Evolutionary conservation across 805 yeast genomes (phyloP).

Genomic region (Starmerella bombicola): DNA sequence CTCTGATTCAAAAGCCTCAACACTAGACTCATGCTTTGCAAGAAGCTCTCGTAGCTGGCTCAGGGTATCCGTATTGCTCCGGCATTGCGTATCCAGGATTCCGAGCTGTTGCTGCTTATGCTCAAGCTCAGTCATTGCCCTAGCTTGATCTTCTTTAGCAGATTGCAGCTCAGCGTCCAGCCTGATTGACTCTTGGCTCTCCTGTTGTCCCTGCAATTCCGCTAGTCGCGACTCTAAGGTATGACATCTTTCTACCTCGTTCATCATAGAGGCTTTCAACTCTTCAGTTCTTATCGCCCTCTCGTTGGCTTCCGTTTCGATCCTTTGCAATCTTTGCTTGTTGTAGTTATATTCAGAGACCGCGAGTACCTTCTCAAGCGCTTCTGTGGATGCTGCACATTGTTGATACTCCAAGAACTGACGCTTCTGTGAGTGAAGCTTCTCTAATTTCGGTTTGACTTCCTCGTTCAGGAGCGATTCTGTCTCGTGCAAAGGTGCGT

Average conservation of each 20-base stretch:
- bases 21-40: background rate
- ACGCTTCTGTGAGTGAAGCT: constrained; percentile 68
- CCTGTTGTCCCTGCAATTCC: constrained; percentile 2
- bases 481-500: constrained; percentile 69
- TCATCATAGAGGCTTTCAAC: constrained; percentile 21
- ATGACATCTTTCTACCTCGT: background rate
- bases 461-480: constrained; percentile 64
- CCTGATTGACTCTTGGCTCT: constrained; percentile 3
- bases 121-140: constrained; percentile 6
- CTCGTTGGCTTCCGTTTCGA: constrained; percentile 4
- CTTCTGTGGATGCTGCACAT: constrained; percentile 67
- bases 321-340: constrained; percentile 5
- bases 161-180: constrained; percentile 12
- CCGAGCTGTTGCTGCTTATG: constrained; percentile 11
- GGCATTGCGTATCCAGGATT: background rate
- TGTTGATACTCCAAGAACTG: constrained; percentile 76
- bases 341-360: constrained; percentile 50
- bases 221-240: constrained; percentile 6
- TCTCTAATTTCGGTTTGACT: constrained; percentile 82
- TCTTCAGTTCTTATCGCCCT: constrained; percentile 24
- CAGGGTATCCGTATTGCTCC: background rate
- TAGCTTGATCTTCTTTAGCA: constrained; percentile 10
- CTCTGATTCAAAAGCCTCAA: constrained; percentile 8
- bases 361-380: constrained; percentile 55
- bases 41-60: constrained; percentile 1